Evolutionary conservation across 192 early-diverging fungal genomes (phyloP).

Genomic region (Backusella westeae): DNA sequence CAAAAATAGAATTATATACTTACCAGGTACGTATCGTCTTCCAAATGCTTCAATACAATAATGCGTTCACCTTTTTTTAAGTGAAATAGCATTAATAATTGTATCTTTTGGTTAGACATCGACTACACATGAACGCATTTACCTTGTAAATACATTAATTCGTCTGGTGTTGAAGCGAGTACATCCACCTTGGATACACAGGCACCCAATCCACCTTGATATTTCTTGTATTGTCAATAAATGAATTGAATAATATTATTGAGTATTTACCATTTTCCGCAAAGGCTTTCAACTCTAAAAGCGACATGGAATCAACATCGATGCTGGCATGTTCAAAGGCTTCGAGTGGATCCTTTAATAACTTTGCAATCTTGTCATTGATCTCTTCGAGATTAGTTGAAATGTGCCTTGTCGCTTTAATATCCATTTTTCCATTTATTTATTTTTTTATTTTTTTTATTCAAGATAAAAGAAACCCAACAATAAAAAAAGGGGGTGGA

Average conservation of each 20-base stretch:
- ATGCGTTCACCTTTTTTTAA: slow-evolving; percentile 37
- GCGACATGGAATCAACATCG: slow-evolving; percentile 17
- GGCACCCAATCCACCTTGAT: slow-evolving; percentile 40
- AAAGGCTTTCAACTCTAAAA: slow-evolving; percentile 23
- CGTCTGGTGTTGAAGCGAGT: slow-evolving; percentile 36
- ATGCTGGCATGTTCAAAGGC: slow-evolving; percentile 6
- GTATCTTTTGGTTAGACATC: too few relatives aligned
- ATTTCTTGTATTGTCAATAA: not conserved
- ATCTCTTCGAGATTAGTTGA: slow-evolving; percentile 34
- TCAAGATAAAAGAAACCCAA: not conserved
- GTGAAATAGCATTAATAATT: not conserved
- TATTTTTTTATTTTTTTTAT: not conserved
- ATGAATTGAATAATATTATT: not conserved
- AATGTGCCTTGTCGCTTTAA: slow-evolving; percentile 26
- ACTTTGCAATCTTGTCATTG: slow-evolving; percentile 18
- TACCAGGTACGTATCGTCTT: slow-evolving; percentile 43
- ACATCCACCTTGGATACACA: slow-evolving; percentile 43
- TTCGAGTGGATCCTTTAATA: slow-evolving; percentile 21
- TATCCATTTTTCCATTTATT: slow-evolving; percentile 14
- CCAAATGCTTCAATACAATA: slow-evolving; percentile 38
- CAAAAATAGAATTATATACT: not conserved
- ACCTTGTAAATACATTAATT: slow-evolving; percentile 48
- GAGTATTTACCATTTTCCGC: slow-evolving; percentile 26
- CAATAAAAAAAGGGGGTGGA: not conserved
- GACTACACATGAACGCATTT: not conserved